Percentiles rank a stretch among this genome's conserved stretches.
Conservation (phyloP, 2,329 filamentous ascomycete genomes). For the Mycosphaerella sp. region DNA sequence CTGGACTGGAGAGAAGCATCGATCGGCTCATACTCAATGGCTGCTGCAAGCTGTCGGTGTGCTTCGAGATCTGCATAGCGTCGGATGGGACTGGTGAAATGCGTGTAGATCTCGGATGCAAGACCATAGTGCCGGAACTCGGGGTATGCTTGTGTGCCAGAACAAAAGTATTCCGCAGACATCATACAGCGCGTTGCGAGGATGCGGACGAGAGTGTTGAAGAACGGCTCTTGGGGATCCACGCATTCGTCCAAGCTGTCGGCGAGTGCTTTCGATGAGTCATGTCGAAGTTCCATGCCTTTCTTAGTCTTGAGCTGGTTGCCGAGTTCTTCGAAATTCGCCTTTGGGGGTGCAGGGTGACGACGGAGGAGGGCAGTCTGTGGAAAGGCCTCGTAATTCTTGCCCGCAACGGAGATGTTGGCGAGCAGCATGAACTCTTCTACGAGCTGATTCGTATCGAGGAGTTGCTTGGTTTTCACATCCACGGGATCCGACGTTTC, state of each 20-base stretch:
- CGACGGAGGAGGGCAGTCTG: constrained; percentile 91
- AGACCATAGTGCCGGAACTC: constrained; percentile 98
- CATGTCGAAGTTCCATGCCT: constrained; percentile 69
- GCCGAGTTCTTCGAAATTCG: constrained; percentile 90
- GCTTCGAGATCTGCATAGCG: constrained; percentile 96
- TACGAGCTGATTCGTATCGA: constrained; percentile 95
- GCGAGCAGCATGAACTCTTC: constrained; percentile 99
- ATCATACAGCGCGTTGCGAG: constrained; percentile 99
- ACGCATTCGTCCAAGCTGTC: constrained; percentile 82
- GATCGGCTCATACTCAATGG: constrained; percentile 87
- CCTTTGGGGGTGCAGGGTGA: constrained; percentile 85
- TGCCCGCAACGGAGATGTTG: constrained; percentile 87
- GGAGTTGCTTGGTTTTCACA: constrained; percentile 87
- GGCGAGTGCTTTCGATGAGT: constrained; percentile 87
- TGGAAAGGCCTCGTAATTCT: constrained; percentile 85
- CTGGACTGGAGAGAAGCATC: constrained; percentile 74
- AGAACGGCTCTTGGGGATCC: constrained; percentile 79
- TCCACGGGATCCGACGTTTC: constrained; percentile 95
- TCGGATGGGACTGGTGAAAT: constrained; percentile 95
- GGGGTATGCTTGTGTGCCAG: constrained; percentile 83
- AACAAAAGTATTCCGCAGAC: constrained; percentile 96
- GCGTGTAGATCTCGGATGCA: constrained; percentile 94
- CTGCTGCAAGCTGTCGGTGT: constrained; percentile 88
- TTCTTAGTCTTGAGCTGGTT: constrained; percentile 87
- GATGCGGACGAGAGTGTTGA: constrained; percentile 96